Evolutionary conservation across 2,329 filamentous ascomycete species (phyloP).

Genomic region (Drechmeria coniospora): DNA sequence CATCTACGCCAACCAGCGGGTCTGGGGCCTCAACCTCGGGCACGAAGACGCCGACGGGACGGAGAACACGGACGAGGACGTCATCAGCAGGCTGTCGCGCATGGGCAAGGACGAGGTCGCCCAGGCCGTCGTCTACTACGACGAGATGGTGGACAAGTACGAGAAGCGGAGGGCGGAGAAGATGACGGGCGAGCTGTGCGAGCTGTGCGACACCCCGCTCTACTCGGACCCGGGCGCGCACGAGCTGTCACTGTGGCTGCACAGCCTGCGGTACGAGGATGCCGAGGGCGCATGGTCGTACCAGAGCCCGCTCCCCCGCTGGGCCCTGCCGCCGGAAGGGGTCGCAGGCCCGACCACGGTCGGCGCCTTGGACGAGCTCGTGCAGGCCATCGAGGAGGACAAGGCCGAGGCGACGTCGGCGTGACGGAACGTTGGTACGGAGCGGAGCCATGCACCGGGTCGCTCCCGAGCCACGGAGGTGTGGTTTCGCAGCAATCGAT

Average conservation of each 20-base stretch:
- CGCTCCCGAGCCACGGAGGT: no score
- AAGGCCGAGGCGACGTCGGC: constrained; percentile 24
- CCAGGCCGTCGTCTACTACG: constrained; percentile 81
- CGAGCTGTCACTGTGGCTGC: constrained; percentile 85
- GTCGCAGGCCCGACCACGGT: constrained; percentile 56
- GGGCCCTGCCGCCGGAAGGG: constrained; percentile 71
- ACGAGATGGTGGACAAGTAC: constrained; percentile 84
- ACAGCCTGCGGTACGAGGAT: constrained; percentile 82
- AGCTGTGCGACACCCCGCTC: constrained; percentile 69
- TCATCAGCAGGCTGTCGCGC: constrained; percentile 67
- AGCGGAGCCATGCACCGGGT: neutral
- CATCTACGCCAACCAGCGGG: constrained; percentile 87
- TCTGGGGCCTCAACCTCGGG: constrained; percentile 75
- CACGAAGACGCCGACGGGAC: constrained; percentile 47
- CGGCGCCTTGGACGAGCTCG: constrained; percentile 42
- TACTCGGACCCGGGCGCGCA: constrained; percentile 87
- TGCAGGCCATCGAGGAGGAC: constrained; percentile 35
- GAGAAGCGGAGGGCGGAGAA: constrained; percentile 84
- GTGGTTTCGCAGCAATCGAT: neutral
- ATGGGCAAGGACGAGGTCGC: constrained; percentile 95
- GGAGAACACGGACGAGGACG: constrained; percentile 68
- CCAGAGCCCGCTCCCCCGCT: constrained; percentile 65
- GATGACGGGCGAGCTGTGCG: constrained; percentile 73
- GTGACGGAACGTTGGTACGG: neutral
- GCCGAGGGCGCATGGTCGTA: constrained; percentile 75